Percentiles rank a stretch among this genome's conserved stretches.
phyloP scores from a whole-genome alignment of 148 eudicot species.

The Rhododendron molle region DNA sequence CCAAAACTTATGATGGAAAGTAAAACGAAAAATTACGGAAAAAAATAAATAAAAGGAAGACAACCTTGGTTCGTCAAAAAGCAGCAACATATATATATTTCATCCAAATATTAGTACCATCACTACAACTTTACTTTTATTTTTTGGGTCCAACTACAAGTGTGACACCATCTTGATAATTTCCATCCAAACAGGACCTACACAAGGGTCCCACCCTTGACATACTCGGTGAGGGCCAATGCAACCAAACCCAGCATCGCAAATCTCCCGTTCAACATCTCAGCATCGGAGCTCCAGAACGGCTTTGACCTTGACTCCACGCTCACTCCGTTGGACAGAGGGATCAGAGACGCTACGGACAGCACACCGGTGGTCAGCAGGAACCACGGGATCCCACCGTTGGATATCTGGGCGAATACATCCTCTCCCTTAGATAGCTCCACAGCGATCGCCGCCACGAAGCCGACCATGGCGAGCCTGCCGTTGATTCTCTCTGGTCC shows the following conservation, averaged over 20 bases:
- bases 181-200: neutral
- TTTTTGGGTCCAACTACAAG: too few species aligned
- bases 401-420: constrained; percentile 51
- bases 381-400: constrained; percentile 73
- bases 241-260: constrained; percentile 91
- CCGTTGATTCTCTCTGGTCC: constrained; percentile 94
- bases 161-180: too few species aligned
- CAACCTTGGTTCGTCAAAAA: too few species aligned
- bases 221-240: constrained; percentile 51
- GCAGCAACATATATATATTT: too few species aligned
- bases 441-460: constrained; percentile 63
- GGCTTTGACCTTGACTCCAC: constrained; percentile 38
- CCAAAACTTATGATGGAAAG: too few species aligned
- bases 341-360: constrained; percentile 58
- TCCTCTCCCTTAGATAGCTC: constrained; percentile 64
- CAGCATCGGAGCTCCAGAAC: constrained; percentile 67
- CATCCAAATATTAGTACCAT: too few species aligned
- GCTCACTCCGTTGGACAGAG: constrained; percentile 51
- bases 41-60: too few species aligned
- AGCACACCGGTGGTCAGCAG: constrained; percentile 49
- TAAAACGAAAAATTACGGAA: too few species aligned
- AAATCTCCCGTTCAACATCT: constrained; percentile 74
- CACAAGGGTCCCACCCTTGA: constrained; percentile 65
- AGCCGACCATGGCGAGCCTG: constrained; percentile 82
- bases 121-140: too few species aligned